A percentile compares a stretch with the other conserved stretches of the same genome.
These are phyloP conservation scores for Sistotremastrum niveocremeum DNA, from an alignment of 768 basidiomycete genomes.

Conservation along the genomic window DNA sequence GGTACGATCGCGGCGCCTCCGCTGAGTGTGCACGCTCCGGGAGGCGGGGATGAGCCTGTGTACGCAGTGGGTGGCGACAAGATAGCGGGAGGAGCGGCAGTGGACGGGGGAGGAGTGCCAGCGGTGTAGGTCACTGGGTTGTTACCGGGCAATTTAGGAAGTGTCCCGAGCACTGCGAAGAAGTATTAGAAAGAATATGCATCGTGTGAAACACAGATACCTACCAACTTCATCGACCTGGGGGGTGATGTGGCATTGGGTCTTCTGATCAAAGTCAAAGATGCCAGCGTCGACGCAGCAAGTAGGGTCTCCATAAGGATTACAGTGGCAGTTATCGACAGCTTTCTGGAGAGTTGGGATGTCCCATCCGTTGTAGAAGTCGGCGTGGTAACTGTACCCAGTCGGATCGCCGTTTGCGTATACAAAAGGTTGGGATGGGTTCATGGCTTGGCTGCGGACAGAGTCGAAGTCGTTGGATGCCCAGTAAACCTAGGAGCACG, in stretches of 20 bases:
- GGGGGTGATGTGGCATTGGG: slow-evolving; percentile 32
- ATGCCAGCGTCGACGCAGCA: slow-evolving; percentile 35
- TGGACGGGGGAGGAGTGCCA: no score
- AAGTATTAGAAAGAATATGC: background rate
- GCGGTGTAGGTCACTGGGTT: slow-evolving; percentile 26
- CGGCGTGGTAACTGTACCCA: slow-evolving; percentile 48
- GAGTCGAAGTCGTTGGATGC: slow-evolving; percentile 21
- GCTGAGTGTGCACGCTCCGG: no score
- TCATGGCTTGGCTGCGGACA: slow-evolving; percentile 20
- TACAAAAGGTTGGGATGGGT: slow-evolving; percentile 39
- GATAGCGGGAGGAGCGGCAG: no score
- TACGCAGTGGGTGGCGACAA: no score
- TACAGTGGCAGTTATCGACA: slow-evolving; percentile 39
- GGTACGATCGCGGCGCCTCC: no score
- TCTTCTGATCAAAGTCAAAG: slow-evolving; percentile 26
- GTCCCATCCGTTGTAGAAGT: slow-evolving; percentile 53
- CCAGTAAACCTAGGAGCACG: slow-evolving; percentile 26
- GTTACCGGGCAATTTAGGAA: slow-evolving; percentile 37
- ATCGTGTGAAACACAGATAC: slow-evolving; percentile 1
- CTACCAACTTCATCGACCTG: slow-evolving; percentile 34
- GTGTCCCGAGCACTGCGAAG: slow-evolving; percentile 30
- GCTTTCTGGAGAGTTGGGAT: slow-evolving; percentile 38
- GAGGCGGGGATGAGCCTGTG: no score
- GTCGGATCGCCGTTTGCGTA: slow-evolving; percentile 49
- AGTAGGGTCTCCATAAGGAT: slow-evolving; percentile 16